Evolutionary conservation across 805 yeast species (phyloP).

Genomic region (Aciculoconidium aculeatum): DNA sequence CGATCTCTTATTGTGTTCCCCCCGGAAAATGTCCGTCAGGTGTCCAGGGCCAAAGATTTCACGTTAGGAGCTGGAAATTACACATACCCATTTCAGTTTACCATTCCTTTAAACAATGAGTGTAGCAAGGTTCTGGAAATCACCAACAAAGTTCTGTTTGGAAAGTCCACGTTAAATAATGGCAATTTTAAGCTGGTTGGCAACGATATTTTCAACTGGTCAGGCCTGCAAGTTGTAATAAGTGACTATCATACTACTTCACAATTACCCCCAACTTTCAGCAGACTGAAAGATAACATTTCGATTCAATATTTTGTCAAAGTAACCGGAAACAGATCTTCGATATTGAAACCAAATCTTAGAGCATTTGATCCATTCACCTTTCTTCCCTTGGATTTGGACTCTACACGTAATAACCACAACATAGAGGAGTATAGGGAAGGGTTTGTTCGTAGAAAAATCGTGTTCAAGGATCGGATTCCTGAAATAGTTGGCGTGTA

Average conservation of each 20-base stretch:
- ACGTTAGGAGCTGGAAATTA: slow-evolving; percentile 48
- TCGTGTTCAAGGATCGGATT: slow-evolving; percentile 31
- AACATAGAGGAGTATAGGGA: slow-evolving; percentile 27
- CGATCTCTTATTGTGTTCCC: slow-evolving; percentile 49
- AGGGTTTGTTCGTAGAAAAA: slow-evolving; percentile 41
- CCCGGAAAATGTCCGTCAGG: slow-evolving; percentile 42
- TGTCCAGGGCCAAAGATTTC: slow-evolving; percentile 38
- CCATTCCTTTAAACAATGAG: slow-evolving; percentile 37
- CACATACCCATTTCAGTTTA: slow-evolving; percentile 43
- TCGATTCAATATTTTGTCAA: slow-evolving; percentile 50
- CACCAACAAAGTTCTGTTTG: slow-evolving; percentile 28
- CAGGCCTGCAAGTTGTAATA: slow-evolving; percentile 1
- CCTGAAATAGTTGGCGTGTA: slow-evolving; percentile 40
- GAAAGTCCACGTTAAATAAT: slow-evolving; percentile 25
- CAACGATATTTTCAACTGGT: neutral
- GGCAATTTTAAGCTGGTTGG: slow-evolving; percentile 20
- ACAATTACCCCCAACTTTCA: slow-evolving; percentile 32
- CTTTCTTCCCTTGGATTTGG: slow-evolving; percentile 46
- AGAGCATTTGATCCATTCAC: slow-evolving; percentile 45
- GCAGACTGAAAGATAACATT: slow-evolving; percentile 30
- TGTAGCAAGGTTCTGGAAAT: slow-evolving; percentile 33
- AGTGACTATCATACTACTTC: slow-evolving; percentile 20
- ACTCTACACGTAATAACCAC: slow-evolving; percentile 14
- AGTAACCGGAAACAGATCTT: slow-evolving; percentile 52
- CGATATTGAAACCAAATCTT: slow-evolving; percentile 42